Base-by-base conservation (phyloP, 2,329 filamentous ascomycete genomes). In the Talaromyces sp. region DNA sequence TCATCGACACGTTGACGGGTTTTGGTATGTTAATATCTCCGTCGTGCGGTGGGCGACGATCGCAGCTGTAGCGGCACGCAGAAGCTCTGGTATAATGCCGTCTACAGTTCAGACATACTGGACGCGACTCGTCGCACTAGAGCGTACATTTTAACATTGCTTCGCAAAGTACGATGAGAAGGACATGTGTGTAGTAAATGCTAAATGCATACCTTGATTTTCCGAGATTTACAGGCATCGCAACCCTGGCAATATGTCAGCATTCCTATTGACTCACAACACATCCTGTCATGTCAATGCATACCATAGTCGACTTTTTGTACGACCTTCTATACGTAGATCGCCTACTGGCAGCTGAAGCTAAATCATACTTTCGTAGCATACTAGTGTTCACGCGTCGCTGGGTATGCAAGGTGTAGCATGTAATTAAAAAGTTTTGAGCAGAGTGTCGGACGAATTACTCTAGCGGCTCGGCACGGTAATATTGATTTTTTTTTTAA, bases 21-120 rank as follows among this genome's bases (percentile, higher is more conserved):
- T 56, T n/a, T 29, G 29, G 19, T 1, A 35, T 13, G n/a, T n/a
- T n/a, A 35, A 14, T n/a, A 35, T 27, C 13, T 24, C 8, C 27
- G 19, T 17, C 26, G 8, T 49, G 56, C 24, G 55, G n/a, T 41
- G 32, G 38, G 46, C 17, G 32, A 54, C 9, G 9, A 10, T 55
- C 46, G 17, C 41, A 21, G 49, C 29, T 31, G 35, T 61, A 60
- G 31, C 35, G 43, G 35, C 58, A 60, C 26, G 46, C 26, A 53
- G 55, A 43, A 50, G 26, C 17, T 41, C 53, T 38, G 19, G 17
- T 58, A 55, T 49, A 61, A 35, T 58, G 41, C 27, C 55, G 49
- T 49, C 35, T 58, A 58, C 59, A 61, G 32, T 58, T 61, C 24
- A 55, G 54, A 27, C 59, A 61, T 19, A 58, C 10, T n/a, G 59